phyloP scores from a whole-genome alignment of 176 grass and related monocot genomes.

The Oryza glaberrima region DNA sequence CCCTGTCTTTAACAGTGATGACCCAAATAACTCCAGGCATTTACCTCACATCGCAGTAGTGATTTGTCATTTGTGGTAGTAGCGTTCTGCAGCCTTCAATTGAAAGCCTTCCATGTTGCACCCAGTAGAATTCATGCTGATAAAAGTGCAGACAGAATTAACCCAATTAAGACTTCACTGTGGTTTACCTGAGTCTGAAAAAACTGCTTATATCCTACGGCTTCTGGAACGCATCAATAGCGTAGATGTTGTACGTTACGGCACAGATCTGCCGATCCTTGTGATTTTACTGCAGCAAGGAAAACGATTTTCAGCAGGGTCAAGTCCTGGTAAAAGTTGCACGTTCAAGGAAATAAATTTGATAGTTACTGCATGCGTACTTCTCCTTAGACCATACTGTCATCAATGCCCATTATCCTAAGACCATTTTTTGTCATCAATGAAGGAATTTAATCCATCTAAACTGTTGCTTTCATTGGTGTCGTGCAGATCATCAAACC shows the following conservation, averaged over 20 bases:
- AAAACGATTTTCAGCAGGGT: neutral
- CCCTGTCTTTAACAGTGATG: neutral
- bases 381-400: neutral
- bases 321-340: slow-evolving; percentile 18
- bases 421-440: neutral
- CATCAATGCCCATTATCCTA: neutral
- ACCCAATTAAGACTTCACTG: slow-evolving; percentile 16
- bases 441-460: slow-evolving; percentile 6
- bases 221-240: slow-evolving; percentile 32
- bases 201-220: slow-evolving; percentile 27
- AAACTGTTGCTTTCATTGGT: slow-evolving; percentile 7
- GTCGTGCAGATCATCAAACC: slow-evolving; percentile 44
- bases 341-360: slow-evolving; percentile 10
- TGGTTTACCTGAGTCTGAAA: slow-evolving; percentile 38
- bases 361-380: slow-evolving; percentile 5
- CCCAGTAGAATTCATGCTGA: slow-evolving; percentile 3
- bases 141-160: slow-evolving; percentile 21
- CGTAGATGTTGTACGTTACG: slow-evolving; percentile 6
- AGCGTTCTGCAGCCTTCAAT: slow-evolving; percentile 6
- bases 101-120: neutral
- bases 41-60: slow-evolving; percentile 24
- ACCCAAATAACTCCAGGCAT: slow-evolving; percentile 22
- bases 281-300: slow-evolving; percentile 11
- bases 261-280: slow-evolving; percentile 18
- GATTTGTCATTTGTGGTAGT: slow-evolving; percentile 19